Percentiles rank a stretch among this genome's conserved stretches.
phyloP scores from a whole-genome alignment of 78 protist genomes.

The Tieghemostelium lacteum region DNA sequence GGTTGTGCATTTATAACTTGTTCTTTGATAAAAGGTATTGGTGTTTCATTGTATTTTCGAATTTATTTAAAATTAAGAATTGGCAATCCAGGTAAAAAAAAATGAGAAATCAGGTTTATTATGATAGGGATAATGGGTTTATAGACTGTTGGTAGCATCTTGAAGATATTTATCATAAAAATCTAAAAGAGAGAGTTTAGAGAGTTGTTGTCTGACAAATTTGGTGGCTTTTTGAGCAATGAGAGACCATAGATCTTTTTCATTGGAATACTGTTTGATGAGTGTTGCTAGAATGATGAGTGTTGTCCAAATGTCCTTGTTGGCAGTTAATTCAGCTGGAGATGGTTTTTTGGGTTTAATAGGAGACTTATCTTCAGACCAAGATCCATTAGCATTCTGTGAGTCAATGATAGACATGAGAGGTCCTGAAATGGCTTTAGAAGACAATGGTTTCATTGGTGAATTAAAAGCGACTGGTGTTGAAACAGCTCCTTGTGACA shows the following conservation, averaged over 20 bases:
- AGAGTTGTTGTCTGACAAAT: slow-evolving; percentile 45
- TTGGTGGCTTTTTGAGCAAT: slow-evolving; percentile 30
- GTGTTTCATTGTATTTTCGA: too few relatives aligned
- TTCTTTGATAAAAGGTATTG: too few relatives aligned
- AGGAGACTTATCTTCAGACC: background rate
- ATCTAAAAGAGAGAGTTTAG: background rate
- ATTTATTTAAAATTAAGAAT: too few relatives aligned
- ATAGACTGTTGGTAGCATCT: background rate
- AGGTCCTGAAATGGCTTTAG: background rate
- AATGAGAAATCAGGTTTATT: too few relatives aligned
- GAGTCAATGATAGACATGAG: too few relatives aligned
- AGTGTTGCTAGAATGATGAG: background rate
- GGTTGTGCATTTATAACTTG: too few relatives aligned
- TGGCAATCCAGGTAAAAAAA: too few relatives aligned
- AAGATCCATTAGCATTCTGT: background rate
- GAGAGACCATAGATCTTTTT: slow-evolving; percentile 11
- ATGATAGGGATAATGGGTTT: too few relatives aligned
- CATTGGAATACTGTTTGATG: background rate
- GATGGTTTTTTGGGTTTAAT: background rate
- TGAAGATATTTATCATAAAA: background rate
- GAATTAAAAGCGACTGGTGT: too few relatives aligned
- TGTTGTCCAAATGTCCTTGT: slow-evolving; percentile 1
- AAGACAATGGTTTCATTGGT: too few relatives aligned
- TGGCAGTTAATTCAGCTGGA: background rate
- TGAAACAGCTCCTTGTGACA: too few relatives aligned